Evolutionary conservation across 2,329 filamentous ascomycete genomes (phyloP).

Genomic region (Xylariales sp.): DNA sequence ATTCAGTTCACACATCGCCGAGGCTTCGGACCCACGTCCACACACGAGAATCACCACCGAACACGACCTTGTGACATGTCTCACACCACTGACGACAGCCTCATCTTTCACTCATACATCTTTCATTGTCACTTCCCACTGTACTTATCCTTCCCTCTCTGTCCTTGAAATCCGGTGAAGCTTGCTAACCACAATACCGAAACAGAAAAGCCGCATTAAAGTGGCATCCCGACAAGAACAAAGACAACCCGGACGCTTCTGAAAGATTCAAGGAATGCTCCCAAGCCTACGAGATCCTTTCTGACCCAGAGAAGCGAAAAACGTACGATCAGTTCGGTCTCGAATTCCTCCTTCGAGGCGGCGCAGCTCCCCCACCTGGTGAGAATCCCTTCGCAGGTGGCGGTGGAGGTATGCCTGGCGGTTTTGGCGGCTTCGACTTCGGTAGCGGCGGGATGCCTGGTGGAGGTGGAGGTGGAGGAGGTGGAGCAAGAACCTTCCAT

Average conservation of each 20-base stretch:
- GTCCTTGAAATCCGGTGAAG: background rate
- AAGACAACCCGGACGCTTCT: constrained; percentile 74
- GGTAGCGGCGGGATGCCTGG: constrained; percentile 38
- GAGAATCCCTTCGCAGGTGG: constrained; percentile 58
- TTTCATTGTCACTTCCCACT: too few species aligned
- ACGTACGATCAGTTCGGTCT: constrained; percentile 92
- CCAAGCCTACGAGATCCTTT: constrained; percentile 96
- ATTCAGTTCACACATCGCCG: too few species aligned
- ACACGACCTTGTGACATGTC: too few species aligned
- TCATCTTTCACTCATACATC: too few species aligned
- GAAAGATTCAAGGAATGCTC: constrained; percentile 99
- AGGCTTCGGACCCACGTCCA: too few species aligned
- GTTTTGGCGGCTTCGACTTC: constrained; percentile 51
- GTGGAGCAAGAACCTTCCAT: constrained; percentile 55
- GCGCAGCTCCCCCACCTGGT: constrained; percentile 61
- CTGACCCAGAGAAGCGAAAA: constrained; percentile 94
- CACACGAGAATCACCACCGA: too few species aligned
- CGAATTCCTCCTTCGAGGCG: constrained; percentile 84
- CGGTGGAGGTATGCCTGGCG: constrained; percentile 48
- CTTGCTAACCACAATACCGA: constrained; percentile 29
- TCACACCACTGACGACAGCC: too few species aligned
- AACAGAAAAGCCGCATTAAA: constrained; percentile 79
- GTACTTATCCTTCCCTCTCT: background rate
- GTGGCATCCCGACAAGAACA: constrained; percentile 97
- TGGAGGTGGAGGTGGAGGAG: constrained; percentile 34